Evolutionary conservation across 257 asterid genomes (phyloP), one percentile per base, ranked within the genome.

Genomic region (Forsythia suspensa): DNA sequence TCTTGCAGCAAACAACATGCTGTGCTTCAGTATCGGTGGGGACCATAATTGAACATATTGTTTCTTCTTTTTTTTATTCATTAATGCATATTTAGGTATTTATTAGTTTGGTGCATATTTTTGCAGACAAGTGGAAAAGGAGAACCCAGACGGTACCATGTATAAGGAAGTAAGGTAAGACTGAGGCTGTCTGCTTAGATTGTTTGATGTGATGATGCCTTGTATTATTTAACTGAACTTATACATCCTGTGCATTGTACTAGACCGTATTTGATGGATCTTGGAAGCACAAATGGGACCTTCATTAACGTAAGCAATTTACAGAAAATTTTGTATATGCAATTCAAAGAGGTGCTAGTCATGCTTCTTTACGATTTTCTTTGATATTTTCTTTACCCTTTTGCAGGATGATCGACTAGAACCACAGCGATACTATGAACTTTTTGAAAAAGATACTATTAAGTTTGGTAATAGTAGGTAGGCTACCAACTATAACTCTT

Each of bases 1-100:
- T 96, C 98, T 72, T 96, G 99, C 91, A 96, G 98, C 92, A 96
- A 96, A 86, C 99, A 94, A 80, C 99, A 96, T 77, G 97, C 99
- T 70, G 96, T 96, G 81, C 98, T 96, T 83, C 99, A 94, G 86
- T 94, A 94, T 81, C 86, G 99, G 99, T 96, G 88, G 34, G 63
- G 81, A 65, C 77, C 69, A 52, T 68, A 57, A 70, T 66, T 72
- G 37, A 40, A 76, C 43, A 51, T 77, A 57, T 67, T 74, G 72
- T 18, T 70, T n/a, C 24, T n/a, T 57, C 73, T 39, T 80, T 20
- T 29, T 69, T 46, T 70, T 66, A 15, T 71, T 51, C 15, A 4
- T 51, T 73, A 15, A 29, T 75, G 67, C 73, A 66, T 44, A 9
- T 52, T 51, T 83, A 61, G 48, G 55, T 73, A 42, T 63, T 51